Base-by-base conservation (phyloP, 73 alveolate genomes). In the Paramecium tetraurelia region DNA sequence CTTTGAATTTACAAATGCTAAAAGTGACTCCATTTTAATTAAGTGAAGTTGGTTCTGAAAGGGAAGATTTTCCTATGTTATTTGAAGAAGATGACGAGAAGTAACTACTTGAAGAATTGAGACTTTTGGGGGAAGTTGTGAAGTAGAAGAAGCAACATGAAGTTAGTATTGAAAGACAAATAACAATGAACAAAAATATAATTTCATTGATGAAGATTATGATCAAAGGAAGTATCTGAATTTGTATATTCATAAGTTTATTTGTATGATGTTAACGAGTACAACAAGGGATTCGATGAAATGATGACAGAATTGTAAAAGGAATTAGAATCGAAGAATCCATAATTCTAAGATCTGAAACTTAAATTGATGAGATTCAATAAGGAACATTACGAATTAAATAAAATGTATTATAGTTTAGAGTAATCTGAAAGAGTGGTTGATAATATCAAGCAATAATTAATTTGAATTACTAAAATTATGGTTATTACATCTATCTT, bases 391-490 rank as follows among this genome's bases (percentile, higher is more conserved):
- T 7, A 14, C 6, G 86, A 72, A 72, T 72, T 72, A 38, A 72
- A 72, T 38, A n/a, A 72, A 72, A 72, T 72, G 86, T 72, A 21
- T 22, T 14, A 31, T 8, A 72, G 59, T 36, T 72, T 72, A 72
- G 57, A 72, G 33, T 36, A 72, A 72, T 72, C 86, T 14, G 86
- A 72, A 18, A 72, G 46, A 38, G 31, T 72, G 18, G 59, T 72
- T 72, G 57, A 72, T 29, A 72, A 72, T 72, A 72, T 72, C 57
- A 72, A 72, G 69, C 69, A 53, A 40, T 72, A 63, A 63, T 63
- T 63, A 63, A 63, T 63, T 63, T 63, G 84, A 63, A 63, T 63
- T 31, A 63, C 46, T 63, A 63, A 33, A 63, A 63, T 33, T 63
- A 63, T 63, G 84, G 84, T 63, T 63, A 63, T 63, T 63, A 33